Conservation (phyloP, 495 filamentous ascomycete genomes). For the Delitschia confertaspora region DNA sequence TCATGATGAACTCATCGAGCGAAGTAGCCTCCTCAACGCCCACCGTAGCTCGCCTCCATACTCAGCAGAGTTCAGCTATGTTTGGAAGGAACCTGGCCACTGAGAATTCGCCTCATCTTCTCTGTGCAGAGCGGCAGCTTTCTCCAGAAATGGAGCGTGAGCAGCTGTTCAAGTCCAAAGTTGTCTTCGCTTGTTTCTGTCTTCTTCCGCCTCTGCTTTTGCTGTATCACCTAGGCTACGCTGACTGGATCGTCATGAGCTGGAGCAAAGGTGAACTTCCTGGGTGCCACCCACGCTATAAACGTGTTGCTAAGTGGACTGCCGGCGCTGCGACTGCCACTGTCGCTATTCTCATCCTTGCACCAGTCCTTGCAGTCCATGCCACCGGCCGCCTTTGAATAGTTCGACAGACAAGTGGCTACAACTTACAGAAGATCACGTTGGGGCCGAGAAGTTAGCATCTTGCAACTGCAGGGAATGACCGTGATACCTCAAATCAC, state of each 20-base stretch:
- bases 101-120: constrained; percentile 15
- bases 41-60: constrained; percentile 9
- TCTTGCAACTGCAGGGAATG: too few species aligned
- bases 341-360: constrained; percentile 6
- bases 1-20: constrained; percentile 1
- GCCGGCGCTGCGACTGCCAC: constrained; percentile 5
- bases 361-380: constrained; percentile 8
- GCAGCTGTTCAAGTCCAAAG: constrained; percentile 6
- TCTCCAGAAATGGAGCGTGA: constrained; percentile 4
- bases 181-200: constrained; percentile 16
- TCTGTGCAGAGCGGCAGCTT: constrained; percentile 8
- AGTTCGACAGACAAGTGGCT: not conserved
- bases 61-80: not conserved
- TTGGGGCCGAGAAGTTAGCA: not conserved
- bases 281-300: constrained; percentile 1
- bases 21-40: constrained; percentile 8
- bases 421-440: not conserved
- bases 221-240: constrained; percentile 9
- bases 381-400: not conserved
- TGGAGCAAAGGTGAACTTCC: constrained; percentile 8
- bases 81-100: constrained; percentile 3
- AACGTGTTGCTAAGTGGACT: constrained; percentile 8
- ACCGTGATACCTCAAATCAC: too few species aligned
- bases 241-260: constrained; percentile 5
- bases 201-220: constrained; percentile 18